Evolutionary conservation across 306 rosid genomes (phyloP).

Genomic region (Dicorynia guianensis): DNA sequence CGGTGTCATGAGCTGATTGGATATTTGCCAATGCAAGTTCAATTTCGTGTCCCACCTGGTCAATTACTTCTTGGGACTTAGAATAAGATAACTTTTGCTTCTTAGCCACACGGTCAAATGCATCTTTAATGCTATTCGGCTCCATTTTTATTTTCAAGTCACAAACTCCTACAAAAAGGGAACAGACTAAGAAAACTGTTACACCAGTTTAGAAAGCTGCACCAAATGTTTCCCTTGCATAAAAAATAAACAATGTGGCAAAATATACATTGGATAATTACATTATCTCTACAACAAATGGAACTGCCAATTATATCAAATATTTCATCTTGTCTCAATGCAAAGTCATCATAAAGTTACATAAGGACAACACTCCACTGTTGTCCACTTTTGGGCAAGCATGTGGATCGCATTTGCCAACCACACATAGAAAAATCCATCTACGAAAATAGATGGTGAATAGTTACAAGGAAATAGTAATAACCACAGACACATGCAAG

Average conservation of each 20-base stretch:
- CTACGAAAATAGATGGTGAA: neutral
- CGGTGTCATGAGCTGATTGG: slow-evolving; percentile 55
- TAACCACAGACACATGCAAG: slow-evolving; percentile 30
- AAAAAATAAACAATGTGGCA: slow-evolving; percentile 2
- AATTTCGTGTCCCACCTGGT: slow-evolving; percentile 73
- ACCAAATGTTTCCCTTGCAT: neutral
- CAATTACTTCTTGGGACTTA: slow-evolving; percentile 76
- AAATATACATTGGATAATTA: neutral
- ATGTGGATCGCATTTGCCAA: neutral
- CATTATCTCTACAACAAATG: neutral
- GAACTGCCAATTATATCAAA: neutral
- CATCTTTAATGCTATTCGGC: slow-evolving; percentile 76
- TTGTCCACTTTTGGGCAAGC: neutral
- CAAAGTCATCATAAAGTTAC: neutral
- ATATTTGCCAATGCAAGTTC: slow-evolving; percentile 65
- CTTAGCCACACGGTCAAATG: slow-evolving; percentile 83
- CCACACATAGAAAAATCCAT: neutral
- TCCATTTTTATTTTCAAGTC: slow-evolving; percentile 64
- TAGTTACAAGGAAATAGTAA: neutral
- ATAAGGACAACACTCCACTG: neutral
- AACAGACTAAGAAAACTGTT: slow-evolving; percentile 37
- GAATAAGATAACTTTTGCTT: slow-evolving; percentile 86
- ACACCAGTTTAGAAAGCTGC: slow-evolving; percentile 28
- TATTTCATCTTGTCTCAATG: slow-evolving; percentile 2
- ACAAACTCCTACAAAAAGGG: slow-evolving; percentile 52